Percentiles rank a stretch among this genome's conserved stretches.
Evolutionary conservation across 2,329 filamentous ascomycete genomes (phyloP).

Genomic region (Fusarium odoratissimum): DNA sequence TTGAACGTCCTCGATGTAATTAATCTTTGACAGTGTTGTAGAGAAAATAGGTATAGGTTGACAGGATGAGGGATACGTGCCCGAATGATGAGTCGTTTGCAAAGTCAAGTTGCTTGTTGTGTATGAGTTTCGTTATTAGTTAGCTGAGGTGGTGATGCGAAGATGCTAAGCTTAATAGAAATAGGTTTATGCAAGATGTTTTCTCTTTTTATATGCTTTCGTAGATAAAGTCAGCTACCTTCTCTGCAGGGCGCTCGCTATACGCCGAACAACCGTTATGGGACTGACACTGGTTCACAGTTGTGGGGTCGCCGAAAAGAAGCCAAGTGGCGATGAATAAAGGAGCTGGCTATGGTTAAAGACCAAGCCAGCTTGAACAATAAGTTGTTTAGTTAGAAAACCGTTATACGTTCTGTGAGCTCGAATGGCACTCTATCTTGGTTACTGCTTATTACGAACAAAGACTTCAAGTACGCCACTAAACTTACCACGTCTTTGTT

Average conservation of each 20-base stretch:
- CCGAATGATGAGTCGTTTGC: neutral
- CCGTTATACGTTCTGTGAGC: neutral
- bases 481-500: neutral
- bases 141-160: neutral
- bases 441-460: no score
- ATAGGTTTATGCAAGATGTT: neutral
- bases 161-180: neutral
- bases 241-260: neutral
- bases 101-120: neutral
- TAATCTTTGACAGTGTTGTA: neutral
- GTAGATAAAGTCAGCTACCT: neutral
- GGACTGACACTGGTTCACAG: neutral
- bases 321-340: neutral
- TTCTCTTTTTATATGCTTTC: neutral
- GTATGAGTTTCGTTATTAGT: neutral
- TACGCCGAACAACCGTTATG: rapidly evolving
- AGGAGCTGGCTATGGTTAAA: neutral
- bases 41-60: neutral
- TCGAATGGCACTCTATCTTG: neutral
- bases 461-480: neutral
- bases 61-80: neutral
- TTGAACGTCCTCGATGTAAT: rapidly evolving
- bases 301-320: neutral
- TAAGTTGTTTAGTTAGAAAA: neutral
- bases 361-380: neutral